phyloP scores from a whole-genome alignment of 2,329 filamentous ascomycete species.

The Graphilbum sp. region DNA sequence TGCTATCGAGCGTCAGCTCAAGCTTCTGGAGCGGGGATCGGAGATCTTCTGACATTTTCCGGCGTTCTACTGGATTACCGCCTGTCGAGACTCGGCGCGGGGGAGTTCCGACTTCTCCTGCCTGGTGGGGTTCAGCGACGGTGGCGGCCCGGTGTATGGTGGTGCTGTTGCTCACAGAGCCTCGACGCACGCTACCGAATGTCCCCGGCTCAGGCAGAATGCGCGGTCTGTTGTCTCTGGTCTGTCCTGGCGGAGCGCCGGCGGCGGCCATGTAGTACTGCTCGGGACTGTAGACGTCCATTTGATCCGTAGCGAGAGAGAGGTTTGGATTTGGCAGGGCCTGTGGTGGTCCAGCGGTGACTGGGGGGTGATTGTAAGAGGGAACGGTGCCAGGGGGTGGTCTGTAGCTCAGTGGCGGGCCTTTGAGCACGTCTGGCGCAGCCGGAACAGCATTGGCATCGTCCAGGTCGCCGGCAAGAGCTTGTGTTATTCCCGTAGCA shows the following conservation, averaged over 20 bases:
- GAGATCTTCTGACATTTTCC: constrained; percentile 55
- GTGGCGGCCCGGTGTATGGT: background rate
- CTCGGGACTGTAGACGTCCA: constrained; percentile 11
- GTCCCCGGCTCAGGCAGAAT: constrained; percentile 12
- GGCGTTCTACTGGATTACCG: constrained; percentile 20
- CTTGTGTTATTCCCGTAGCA: background rate
- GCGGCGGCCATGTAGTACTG: constrained; percentile 16
- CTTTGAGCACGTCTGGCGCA: constrained; percentile 44
- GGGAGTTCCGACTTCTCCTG: background rate
- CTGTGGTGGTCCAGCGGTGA: constrained; percentile 1
- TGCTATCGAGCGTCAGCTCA: constrained; percentile 76
- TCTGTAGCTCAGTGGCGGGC: constrained; percentile 40
- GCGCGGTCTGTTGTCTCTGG: constrained; percentile 3
- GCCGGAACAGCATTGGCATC: constrained; percentile 23
- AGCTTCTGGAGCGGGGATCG: constrained; percentile 86
- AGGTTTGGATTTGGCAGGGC: constrained; percentile 9
- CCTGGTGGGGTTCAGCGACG: constrained; percentile 3
- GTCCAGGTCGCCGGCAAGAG: background rate
- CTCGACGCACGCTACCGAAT: background rate
- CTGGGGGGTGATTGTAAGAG: constrained; percentile 12
- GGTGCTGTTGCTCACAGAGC: constrained; percentile 2
- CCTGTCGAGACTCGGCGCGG: constrained; percentile 3
- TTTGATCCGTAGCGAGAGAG: constrained; percentile 5
- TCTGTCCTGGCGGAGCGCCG: background rate
- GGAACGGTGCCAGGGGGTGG: constrained; percentile 20